Evolutionary conservation across 331 rosid species (phyloP).

Genomic region (Pyrus hybrid): DNA sequence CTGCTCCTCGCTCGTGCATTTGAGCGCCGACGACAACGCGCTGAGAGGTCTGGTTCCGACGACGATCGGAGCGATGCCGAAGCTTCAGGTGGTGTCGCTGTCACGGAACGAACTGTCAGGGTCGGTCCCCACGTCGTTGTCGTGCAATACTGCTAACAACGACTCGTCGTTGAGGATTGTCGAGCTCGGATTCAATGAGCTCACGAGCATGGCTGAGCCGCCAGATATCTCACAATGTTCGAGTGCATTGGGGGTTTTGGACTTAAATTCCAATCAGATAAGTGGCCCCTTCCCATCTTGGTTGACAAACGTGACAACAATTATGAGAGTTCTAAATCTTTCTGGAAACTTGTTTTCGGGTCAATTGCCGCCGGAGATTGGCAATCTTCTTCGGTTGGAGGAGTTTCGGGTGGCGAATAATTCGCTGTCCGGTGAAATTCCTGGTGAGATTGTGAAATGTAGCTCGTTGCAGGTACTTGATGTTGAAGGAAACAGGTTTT

Average conservation of each 20-base stretch:
- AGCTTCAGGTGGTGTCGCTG: slow-evolving; percentile 60
- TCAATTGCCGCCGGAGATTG: slow-evolving; percentile 33
- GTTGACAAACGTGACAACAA: slow-evolving; percentile 41
- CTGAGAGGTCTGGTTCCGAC: slow-evolving; percentile 62
- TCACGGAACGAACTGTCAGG: slow-evolving; percentile 51
- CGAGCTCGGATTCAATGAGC: slow-evolving; percentile 43
- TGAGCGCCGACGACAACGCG: slow-evolving; percentile 49
- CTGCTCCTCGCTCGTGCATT: slow-evolving; percentile 50
- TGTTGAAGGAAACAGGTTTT: slow-evolving; percentile 46
- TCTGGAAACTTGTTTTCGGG: slow-evolving; percentile 69
- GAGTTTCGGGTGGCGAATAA: slow-evolving; percentile 43
- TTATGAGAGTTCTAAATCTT: slow-evolving; percentile 40
- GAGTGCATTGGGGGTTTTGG: slow-evolving; percentile 40
- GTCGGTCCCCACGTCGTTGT: slow-evolving; percentile 46
- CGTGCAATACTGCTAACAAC: slow-evolving; percentile 27
- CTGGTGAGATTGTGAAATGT: slow-evolving; percentile 47
- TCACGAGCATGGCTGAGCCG: slow-evolving; percentile 62
- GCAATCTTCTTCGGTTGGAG: slow-evolving; percentile 38
- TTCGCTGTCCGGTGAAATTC: slow-evolving; percentile 47
- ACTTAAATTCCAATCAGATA: slow-evolving; percentile 47
- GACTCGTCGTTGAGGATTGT: slow-evolving; percentile 33
- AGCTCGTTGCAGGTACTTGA: slow-evolving; percentile 44
- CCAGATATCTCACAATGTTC: slow-evolving; percentile 28
- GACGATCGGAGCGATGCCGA: slow-evolving; percentile 47
- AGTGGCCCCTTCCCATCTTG: slow-evolving; percentile 45